Evolutionary conservation across 2,329 filamentous ascomycete species (phyloP).

Genomic region (Raffaelea deltoideospora): DNA sequence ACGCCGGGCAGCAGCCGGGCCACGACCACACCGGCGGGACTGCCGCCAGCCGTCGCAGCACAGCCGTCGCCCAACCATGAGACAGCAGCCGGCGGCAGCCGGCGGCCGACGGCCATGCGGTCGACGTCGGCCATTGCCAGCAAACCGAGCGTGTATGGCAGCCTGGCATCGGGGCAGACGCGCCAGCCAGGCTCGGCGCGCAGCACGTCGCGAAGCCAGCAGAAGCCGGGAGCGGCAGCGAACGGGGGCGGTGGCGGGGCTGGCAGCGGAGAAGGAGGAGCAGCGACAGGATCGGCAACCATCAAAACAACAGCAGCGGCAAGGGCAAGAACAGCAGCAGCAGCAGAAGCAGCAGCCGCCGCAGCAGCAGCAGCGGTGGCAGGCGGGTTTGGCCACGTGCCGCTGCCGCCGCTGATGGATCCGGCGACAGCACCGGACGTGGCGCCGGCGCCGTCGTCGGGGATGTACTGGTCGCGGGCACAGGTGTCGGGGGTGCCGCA

Average conservation of each 20-base stretch:
- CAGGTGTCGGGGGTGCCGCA: slow-evolving; percentile 47
- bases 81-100: slow-evolving; percentile 14
- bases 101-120: slow-evolving; percentile 30
- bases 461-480: slow-evolving; percentile 59
- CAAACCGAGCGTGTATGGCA: slow-evolving; percentile 13
- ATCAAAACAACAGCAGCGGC: no score
- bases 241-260: no score
- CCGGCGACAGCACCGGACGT: slow-evolving; percentile 43
- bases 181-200: no score
- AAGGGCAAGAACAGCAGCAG: background rate
- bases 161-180: no score
- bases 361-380: background rate
- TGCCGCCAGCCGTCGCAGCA: background rate
- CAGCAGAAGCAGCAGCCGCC: background rate
- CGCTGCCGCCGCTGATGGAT: slow-evolving; percentile 43
- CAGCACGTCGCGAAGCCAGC: no score
- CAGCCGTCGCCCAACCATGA: slow-evolving; percentile 4
- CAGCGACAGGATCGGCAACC: no score
- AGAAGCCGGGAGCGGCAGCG: no score
- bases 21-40: slow-evolving; percentile 1
- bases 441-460: slow-evolving; percentile 46
- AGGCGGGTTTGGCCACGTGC: slow-evolving; percentile 17
- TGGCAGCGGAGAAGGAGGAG: no score
- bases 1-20: slow-evolving; percentile 4
- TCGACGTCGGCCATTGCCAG: slow-evolving; percentile 37